Percentiles rank a stretch among this genome's conserved stretches.
Evolutionary conservation across 1,139 yeast species (phyloP).

Genomic region (Zygosaccharomyces sapae): DNA sequence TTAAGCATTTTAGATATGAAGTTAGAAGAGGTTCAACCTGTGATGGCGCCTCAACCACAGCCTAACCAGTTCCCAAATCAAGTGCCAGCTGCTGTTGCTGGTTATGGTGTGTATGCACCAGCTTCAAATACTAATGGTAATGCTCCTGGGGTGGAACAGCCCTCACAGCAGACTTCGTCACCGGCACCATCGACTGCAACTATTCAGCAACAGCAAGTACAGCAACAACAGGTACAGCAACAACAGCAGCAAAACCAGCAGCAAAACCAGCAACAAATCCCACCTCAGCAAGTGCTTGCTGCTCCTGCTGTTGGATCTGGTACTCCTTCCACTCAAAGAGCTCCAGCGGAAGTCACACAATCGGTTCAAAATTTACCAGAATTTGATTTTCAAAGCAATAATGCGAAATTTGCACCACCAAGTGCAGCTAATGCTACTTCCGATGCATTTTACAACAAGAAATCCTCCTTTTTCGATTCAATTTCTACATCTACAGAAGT

Average conservation of each 20-base stretch:
- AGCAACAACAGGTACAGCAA: neutral
- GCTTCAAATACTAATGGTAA: neutral
- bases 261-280: neutral
- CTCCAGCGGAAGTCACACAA: neutral
- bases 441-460: conserved; percentile 53
- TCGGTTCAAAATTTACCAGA: conserved; percentile 30
- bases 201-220: neutral
- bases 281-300: neutral
- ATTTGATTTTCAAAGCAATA: conserved; percentile 64
- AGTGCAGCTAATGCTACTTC: conserved; percentile 14
- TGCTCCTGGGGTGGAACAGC: conserved; percentile 3
- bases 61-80: conserved; percentile 7
- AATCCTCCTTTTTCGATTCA: conserved; percentile 75
- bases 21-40: conserved; percentile 35
- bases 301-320: neutral
- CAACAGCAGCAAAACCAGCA: conserved; percentile 5
- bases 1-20: conserved; percentile 68
- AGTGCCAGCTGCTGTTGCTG: conserved; percentile 36
- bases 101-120: conserved; percentile 37
- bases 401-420: conserved; percentile 49
- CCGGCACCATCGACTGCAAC: conserved; percentile 4
- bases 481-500: conserved; percentile 55
- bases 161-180: neutral
- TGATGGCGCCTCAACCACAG: conserved; percentile 24
- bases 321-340: neutral